A percentile compares a stretch with the other conserved stretches of the same genome.
These are phyloP conservation scores for Syzygium grande DNA, from an alignment of 345 rosid species.

Conservation along the genomic window DNA sequence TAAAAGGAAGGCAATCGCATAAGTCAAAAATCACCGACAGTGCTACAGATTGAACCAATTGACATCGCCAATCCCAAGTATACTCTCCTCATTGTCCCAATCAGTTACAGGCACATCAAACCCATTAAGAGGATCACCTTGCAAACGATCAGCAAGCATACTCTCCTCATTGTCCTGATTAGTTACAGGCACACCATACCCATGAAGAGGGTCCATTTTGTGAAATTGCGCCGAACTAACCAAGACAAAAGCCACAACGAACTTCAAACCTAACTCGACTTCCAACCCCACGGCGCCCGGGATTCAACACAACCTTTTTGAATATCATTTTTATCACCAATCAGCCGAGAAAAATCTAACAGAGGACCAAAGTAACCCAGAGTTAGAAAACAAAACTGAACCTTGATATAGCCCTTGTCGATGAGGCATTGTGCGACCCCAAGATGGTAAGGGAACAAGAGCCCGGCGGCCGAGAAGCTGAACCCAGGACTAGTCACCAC, in stretches of 20 bases:
- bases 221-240: neutral
- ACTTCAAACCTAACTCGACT: neutral
- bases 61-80: neutral
- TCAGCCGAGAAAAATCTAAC: neutral
- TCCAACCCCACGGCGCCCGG: too few relatives aligned
- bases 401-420: conserved; percentile 90
- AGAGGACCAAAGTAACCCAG: neutral
- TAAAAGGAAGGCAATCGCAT: neutral
- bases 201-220: neutral
- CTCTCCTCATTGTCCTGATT: neutral
- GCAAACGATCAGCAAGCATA: neutral
- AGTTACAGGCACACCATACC: neutral
- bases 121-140: neutral
- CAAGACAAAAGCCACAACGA: neutral
- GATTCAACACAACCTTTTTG: too few relatives aligned
- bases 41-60: neutral
- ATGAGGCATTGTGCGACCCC: conserved; percentile 84
- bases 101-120: neutral
- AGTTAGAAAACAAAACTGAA: neutral
- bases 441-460: conserved; percentile 90
- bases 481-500: conserved; percentile 84
- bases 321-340: neutral
- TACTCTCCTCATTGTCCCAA: neutral
- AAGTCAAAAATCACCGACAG: neutral
- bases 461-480: conserved; percentile 95